Percentiles rank a stretch among this genome's conserved stretches.
Conservation (phyloP, 495 filamentous ascomycete genomes). For the Copromyces sp. region DNA sequence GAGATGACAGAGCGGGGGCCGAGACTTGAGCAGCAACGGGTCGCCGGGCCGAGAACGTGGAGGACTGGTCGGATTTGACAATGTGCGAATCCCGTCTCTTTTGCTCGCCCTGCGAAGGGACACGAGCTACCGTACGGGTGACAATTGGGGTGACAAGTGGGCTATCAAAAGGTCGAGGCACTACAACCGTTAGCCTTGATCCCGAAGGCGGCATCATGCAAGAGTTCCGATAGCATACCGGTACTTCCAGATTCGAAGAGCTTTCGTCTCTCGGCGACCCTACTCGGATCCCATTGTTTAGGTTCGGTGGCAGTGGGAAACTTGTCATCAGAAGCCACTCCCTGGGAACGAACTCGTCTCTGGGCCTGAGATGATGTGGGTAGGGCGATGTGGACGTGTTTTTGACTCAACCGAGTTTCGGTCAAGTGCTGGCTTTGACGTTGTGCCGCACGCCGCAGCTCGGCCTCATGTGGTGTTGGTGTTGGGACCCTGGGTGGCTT, state of each 20-base stretch:
- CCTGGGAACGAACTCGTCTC: background rate
- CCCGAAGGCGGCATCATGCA: background rate
- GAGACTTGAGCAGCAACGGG: background rate
- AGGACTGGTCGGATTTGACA: background rate
- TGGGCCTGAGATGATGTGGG: background rate
- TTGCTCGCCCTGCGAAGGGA: background rate
- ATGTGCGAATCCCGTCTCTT: background rate
- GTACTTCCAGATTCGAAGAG: slow-evolving; percentile 5
- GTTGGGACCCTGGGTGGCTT: background rate
- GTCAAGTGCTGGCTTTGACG: background rate
- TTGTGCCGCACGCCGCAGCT: background rate
- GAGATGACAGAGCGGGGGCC: background rate
- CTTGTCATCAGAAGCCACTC: background rate
- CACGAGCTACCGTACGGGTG: background rate
- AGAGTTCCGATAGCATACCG: background rate
- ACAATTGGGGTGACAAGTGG: background rate
- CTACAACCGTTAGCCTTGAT: background rate
- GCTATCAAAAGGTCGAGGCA: background rate
- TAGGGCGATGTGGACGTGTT: background rate
- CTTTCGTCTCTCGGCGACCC: slow-evolving; percentile 24
- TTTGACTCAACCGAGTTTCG: background rate
- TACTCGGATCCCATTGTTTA: slow-evolving; percentile 16
- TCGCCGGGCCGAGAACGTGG: background rate
- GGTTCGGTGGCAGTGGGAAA: background rate
- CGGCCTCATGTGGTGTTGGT: background rate